Base-by-base conservation (phyloP, 1,139 yeast genomes). In the Zygosaccharomyces sapae region DNA sequence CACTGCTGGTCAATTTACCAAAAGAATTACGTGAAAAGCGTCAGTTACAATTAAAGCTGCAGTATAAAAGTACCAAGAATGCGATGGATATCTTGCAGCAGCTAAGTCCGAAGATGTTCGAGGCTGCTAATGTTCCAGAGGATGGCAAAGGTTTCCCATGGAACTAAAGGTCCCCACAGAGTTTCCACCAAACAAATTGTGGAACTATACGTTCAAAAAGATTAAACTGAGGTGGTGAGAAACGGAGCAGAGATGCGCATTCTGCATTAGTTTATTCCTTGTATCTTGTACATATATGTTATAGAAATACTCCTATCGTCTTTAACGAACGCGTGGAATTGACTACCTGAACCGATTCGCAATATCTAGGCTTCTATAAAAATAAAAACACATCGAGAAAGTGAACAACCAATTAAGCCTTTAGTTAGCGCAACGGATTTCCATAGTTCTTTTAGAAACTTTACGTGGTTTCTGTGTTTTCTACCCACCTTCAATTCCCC, bases 121-220 rank as follows among this genome's bases (percentile, higher is more conserved):
- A 55, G 6, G 53, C 55, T n/a, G 71, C 73, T 3, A 63, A 63
- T 47, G 54, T 51, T 13, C 55, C 57, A 24, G 70, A 69, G 44
- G 54, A 56, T 30, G 70, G 67, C 27, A 65, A 65, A 72, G 80
- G 58, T 85, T 82, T 63, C 92, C 94, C 6, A 66, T 83, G 60
- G 96, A 90, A 60, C 67, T 88, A 70, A 79, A 95, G 63, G 80
- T 86, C 4, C 97, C 98, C 30, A 86, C 96, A 1, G 95, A 89
- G 48, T 87, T 74, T 53, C 98, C 98, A n/a, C 85, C 97, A 36
- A 81, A 79, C 60, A 76, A 78, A 53, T 75, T 87, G 25, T 90
- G 97, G 97, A 80, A 82, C 49, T 78, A 80, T 61, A 80, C 83
- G 55, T 86, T 54, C 49, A 55, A 52, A 54, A 55, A 47, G 44